Conservation (phyloP, 116 monocot genomes). For the Iris pallida region DNA sequence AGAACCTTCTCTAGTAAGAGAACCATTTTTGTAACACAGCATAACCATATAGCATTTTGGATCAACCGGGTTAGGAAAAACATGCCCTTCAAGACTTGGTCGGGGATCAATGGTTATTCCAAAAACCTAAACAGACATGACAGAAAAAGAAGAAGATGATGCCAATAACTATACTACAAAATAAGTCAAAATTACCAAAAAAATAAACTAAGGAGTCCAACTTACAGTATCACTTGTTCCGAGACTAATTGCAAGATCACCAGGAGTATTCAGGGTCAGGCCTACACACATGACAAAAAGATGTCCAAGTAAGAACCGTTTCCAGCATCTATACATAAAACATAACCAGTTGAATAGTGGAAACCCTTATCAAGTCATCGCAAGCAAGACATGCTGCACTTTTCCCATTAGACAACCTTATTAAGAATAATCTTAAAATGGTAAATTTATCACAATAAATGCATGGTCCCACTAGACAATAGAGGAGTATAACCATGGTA, state of each 20-base stretch:
- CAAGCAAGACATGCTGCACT: too few relatives aligned
- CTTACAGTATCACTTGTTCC: conserved; percentile 97
- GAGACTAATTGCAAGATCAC: conserved; percentile 93
- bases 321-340: too few relatives aligned
- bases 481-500: too few relatives aligned
- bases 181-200: not conserved
- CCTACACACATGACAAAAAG: conserved; percentile 25
- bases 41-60: conserved; percentile 96
- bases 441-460: too few relatives aligned
- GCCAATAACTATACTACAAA: not conserved
- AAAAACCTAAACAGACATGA: conserved; percentile 53
- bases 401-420: too few relatives aligned
- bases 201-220: conserved; percentile 7
- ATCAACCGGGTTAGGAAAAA: conserved; percentile 93
- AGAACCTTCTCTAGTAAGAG: conserved; percentile 83
- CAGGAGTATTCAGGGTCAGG: conserved; percentile 77
- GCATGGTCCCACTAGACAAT: too few relatives aligned
- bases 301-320: not conserved
- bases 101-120: conserved; percentile 69
- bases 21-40: conserved; percentile 94
- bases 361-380: too few relatives aligned
- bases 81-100: conserved; percentile 82
- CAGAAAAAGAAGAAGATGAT: not conserved
- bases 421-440: too few relatives aligned
- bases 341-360: too few relatives aligned